Evolutionary conservation across 768 basidiomycete species (phyloP).

Genomic region (Leucosporidium creatinivorum): DNA sequence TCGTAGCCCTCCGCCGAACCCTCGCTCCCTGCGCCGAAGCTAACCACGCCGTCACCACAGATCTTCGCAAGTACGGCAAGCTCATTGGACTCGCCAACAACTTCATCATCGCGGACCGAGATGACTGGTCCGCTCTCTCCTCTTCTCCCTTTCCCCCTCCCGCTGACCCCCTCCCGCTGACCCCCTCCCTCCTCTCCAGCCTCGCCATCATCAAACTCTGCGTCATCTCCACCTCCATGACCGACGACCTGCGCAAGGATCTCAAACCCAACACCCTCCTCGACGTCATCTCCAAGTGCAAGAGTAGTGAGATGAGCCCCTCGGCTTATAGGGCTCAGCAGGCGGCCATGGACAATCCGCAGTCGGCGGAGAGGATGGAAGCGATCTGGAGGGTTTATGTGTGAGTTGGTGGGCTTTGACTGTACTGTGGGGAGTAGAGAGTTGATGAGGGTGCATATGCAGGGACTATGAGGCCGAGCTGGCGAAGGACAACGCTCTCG

Average conservation of each 20-base stretch:
- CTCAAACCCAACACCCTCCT: conserved; percentile 54
- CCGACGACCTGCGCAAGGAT: conserved; percentile 13
- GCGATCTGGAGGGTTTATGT: conserved; percentile 21
- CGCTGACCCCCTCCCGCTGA: background rate
- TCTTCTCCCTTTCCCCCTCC: background rate
- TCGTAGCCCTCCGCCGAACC: conserved; percentile 36
- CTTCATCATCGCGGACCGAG: conserved; percentile 74
- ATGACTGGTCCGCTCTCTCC: conserved; percentile 37
- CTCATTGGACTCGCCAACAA: conserved; percentile 58
- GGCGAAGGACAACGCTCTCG: conserved; percentile 60
- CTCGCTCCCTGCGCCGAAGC: conserved; percentile 63
- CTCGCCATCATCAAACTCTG: conserved; percentile 31
- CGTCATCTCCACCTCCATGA: background rate
- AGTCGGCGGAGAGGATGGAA: conserved; percentile 43
- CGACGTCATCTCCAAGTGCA: conserved; percentile 64
- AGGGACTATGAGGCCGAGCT: conserved; percentile 60
- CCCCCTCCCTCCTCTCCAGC: background rate
- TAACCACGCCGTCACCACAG: background rate
- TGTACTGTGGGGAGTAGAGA: conserved; percentile 34
- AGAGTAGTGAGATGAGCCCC: conserved; percentile 56
- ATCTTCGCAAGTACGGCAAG: conserved; percentile 59
- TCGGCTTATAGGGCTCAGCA: conserved; percentile 44
- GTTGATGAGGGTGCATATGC: conserved; percentile 47
- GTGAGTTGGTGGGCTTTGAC: conserved; percentile 31
- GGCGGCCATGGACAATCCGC: conserved; percentile 30